Evolutionary conservation across 148 eudicot species (phyloP).

Genomic region (Camellia granthamiana): DNA sequence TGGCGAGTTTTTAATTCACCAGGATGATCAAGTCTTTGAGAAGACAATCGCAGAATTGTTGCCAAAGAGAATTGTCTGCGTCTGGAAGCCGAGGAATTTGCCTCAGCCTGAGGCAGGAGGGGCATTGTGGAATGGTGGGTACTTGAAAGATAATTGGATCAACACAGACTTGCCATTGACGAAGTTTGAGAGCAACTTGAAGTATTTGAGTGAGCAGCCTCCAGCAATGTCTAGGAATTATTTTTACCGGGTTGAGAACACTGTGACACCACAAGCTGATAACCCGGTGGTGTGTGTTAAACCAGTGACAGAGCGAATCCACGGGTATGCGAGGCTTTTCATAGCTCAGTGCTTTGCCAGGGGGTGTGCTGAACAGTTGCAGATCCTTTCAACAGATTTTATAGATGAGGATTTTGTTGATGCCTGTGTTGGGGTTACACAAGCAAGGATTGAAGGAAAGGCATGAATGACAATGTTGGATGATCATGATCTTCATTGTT

Average conservation of each 20-base stretch:
- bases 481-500: neutral
- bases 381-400: slow-evolving; percentile 82
- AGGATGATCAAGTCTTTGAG: slow-evolving; percentile 67
- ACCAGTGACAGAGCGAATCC: slow-evolving; percentile 83
- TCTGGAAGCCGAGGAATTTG: slow-evolving; percentile 82
- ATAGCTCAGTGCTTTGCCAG: slow-evolving; percentile 55
- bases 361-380: slow-evolving; percentile 62
- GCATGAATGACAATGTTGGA: slow-evolving; percentile 13
- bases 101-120: slow-evolving; percentile 50
- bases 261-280: slow-evolving; percentile 89
- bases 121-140: slow-evolving; percentile 64
- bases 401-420: slow-evolving; percentile 87
- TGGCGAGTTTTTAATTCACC: slow-evolving; percentile 69
- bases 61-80: slow-evolving; percentile 73
- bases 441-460: slow-evolving; percentile 69
- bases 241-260: slow-evolving; percentile 90
- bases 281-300: slow-evolving; percentile 77
- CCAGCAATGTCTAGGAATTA: slow-evolving; percentile 48
- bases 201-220: slow-evolving; percentile 66
- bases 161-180: slow-evolving; percentile 85
- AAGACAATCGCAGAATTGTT: slow-evolving; percentile 67
- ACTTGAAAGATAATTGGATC: slow-evolving; percentile 85
- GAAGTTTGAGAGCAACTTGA: slow-evolving; percentile 83
- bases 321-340: slow-evolving; percentile 65
- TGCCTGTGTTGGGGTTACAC: slow-evolving; percentile 76